phyloP scores from a whole-genome alignment of 139 green algal genomes.

The Asterochloris erici region DNA sequence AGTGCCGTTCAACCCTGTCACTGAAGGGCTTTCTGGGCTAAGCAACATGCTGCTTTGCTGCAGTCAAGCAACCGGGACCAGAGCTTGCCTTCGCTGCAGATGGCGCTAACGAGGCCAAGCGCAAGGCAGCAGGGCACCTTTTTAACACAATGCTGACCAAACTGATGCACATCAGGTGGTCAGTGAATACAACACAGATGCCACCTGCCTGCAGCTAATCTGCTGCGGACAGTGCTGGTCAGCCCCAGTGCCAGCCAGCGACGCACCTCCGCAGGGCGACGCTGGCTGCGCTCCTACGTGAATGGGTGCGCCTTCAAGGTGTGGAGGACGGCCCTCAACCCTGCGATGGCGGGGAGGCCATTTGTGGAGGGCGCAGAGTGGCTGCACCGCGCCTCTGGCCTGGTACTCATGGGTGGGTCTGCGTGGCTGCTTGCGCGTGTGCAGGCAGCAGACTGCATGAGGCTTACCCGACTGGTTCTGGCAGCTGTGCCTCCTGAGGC shows the following conservation, averaged over 20 bases:
- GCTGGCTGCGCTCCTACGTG: slow-evolving; percentile 77
- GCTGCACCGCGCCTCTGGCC: slow-evolving; percentile 39
- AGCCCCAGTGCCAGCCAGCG: slow-evolving; percentile 21
- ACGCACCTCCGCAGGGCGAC: slow-evolving; percentile 42
- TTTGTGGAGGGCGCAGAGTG: slow-evolving; percentile 40
- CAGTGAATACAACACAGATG: too few species aligned
- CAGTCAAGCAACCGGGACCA: too few species aligned
- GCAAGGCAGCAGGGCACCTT: too few species aligned
- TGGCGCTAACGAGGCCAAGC: too few species aligned
- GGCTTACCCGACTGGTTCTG: neutral
- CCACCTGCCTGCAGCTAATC: slow-evolving; percentile 39
- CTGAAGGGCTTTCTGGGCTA: too few species aligned
- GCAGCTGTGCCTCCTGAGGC: neutral
- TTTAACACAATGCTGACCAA: too few species aligned
- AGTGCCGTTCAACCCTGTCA: too few species aligned
- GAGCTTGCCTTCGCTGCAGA: too few species aligned
- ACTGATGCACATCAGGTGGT: too few species aligned
- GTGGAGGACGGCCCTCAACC: slow-evolving; percentile 12
- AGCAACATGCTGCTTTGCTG: too few species aligned
- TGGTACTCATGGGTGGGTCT: slow-evolving; percentile 41
- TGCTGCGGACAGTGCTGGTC: slow-evolving; percentile 49
- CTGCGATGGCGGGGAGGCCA: slow-evolving; percentile 20
- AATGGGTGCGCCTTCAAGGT: slow-evolving; percentile 62
- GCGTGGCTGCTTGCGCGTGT: neutral
- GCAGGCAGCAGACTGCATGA: neutral